Evolutionary conservation across 2,329 filamentous ascomycete species (phyloP), one percentile per base, ranked within the genome.

Genomic region (Madurella mycetomatis): DNA sequence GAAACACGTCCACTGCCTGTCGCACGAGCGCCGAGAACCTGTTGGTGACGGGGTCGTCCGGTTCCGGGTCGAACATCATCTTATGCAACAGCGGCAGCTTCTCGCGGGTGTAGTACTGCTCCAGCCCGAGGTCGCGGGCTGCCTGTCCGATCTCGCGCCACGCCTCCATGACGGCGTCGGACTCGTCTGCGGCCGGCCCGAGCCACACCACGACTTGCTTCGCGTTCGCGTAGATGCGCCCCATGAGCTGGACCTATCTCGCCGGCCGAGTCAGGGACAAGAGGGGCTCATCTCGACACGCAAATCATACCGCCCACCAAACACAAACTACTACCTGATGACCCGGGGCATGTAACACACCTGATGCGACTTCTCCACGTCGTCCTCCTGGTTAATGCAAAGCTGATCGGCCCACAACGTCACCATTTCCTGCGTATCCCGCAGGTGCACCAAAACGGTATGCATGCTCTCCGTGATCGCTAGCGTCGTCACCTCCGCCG

Each of bases 151-250:
- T 48, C 1, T 34, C 16, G 4, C 15, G 8, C 13, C 19, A 45
- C 12, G 40, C 39, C n/a, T 55, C 49, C 53, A 55, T 55, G 2
- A 55, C 13, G 15, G 15, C 15, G 30, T 55, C 48, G 37, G 53
- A 55, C 19, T 30, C 43, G 43, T 41, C 32, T 12, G 42, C 49
- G 11, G 44, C 37, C 15, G 44, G 51, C 4, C 51, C 51, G 12
- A 53, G 45, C 44, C 51, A 53, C 8, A 53, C 51, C n/a, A 49
- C 5, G 40, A 40, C 18, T 31, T 53, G 51, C 13, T 30, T 17
- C 9, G 51, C 51, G 15, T 37, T 13, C 13, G 51, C 18, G 41
- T 49, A 53, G 45, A 53, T 19, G 8, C 18, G 34, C 2, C 15
- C 47, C 51, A 53, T 53, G 7, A 53, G 51, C 30, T 1, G 8